Conservation (phyloP, 805 yeast genomes). For the Metschnikowia arizonensis region DNA sequence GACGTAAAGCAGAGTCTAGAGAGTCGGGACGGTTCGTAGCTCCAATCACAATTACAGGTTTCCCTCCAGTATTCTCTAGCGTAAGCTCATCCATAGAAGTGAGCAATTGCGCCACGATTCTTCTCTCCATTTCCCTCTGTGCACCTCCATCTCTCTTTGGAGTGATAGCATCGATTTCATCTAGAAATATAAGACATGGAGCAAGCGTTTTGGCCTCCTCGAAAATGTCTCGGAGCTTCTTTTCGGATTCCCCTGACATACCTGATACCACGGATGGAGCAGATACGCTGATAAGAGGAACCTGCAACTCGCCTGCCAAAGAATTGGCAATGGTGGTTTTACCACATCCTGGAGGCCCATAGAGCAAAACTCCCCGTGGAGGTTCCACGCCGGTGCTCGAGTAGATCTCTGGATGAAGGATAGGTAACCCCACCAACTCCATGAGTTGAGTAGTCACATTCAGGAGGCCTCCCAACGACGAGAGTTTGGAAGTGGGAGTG, state of each 20-base stretch:
- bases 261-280: slow-evolving; percentile 98
- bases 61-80: slow-evolving; percentile 82
- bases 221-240: slow-evolving; percentile 85
- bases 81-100: slow-evolving; percentile 94
- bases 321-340: slow-evolving; percentile 96
- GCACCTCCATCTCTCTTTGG: slow-evolving; percentile 96
- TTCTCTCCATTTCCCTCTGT: slow-evolving; percentile 94
- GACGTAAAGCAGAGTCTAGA: slow-evolving; percentile 85
- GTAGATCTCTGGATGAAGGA: slow-evolving; percentile 90
- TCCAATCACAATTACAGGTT: slow-evolving; percentile 90
- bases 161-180: slow-evolving; percentile 96
- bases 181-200: slow-evolving; percentile 89
- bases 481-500: slow-evolving; percentile 64
- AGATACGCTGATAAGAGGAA: slow-evolving; percentile 84
- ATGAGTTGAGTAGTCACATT: slow-evolving; percentile 77
- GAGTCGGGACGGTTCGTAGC: slow-evolving; percentile 98
- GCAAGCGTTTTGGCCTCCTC: slow-evolving; percentile 89
- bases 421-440: slow-evolving; percentile 90
- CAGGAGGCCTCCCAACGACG: slow-evolving; percentile 86
- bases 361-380: slow-evolving; percentile 87
- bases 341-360: slow-evolving; percentile 99
- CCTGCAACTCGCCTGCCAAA: slow-evolving; percentile 88
- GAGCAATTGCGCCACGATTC: slow-evolving; percentile 92
- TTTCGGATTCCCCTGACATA: slow-evolving; percentile 98
- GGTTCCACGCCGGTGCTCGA: slow-evolving; percentile 87